A percentile compares a stretch with the other conserved stretches of the same genome.
phyloP scores from a whole-genome alignment of 2,329 filamentous ascomycete genomes.

The Geosmithia putterillii region DNA sequence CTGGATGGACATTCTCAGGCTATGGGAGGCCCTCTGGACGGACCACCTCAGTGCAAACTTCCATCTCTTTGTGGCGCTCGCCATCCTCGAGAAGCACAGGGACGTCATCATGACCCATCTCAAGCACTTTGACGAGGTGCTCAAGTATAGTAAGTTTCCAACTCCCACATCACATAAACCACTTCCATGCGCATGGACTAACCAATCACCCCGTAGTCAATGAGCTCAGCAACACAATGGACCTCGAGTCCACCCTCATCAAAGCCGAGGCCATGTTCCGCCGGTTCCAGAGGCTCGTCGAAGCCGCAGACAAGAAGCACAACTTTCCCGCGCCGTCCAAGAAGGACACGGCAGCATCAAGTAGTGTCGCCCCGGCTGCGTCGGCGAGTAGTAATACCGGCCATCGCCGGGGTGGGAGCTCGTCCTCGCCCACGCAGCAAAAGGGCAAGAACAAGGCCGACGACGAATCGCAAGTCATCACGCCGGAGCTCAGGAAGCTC shows the following conservation, averaged over 20 bases:
- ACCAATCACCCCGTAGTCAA: conserved; percentile 60
- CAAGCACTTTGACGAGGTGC: conserved; percentile 87
- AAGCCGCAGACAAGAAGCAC: conserved; percentile 83
- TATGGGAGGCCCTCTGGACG: conserved; percentile 95
- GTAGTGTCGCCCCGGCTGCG: not conserved
- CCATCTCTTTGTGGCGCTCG: conserved; percentile 86
- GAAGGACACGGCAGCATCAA: conserved; percentile 2
- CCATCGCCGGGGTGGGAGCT: not conserved
- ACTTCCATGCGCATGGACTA: conserved; percentile 5
- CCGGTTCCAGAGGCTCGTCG: conserved; percentile 77
- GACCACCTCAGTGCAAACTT: conserved; percentile 83
- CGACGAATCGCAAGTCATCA: conserved; percentile 33
- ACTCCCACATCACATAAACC: conserved; percentile 1
- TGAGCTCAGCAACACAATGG: conserved; percentile 86
- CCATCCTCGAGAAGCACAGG: conserved; percentile 91
- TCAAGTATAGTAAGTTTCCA: conserved; percentile 80
- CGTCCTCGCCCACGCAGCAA: not conserved
- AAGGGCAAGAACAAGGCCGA: conserved; percentile 22
- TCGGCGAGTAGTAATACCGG: conserved; percentile 1
- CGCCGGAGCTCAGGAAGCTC: conserved; percentile 41
- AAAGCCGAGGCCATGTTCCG: conserved; percentile 81
- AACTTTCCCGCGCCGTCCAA: conserved; percentile 55
- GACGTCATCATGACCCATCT: conserved; percentile 93
- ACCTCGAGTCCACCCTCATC: conserved; percentile 74
- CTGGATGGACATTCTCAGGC: conserved; percentile 72